Base-by-base conservation (phyloP, 176 grass and related monocot genomes). In the Otatea glauca region DNA sequence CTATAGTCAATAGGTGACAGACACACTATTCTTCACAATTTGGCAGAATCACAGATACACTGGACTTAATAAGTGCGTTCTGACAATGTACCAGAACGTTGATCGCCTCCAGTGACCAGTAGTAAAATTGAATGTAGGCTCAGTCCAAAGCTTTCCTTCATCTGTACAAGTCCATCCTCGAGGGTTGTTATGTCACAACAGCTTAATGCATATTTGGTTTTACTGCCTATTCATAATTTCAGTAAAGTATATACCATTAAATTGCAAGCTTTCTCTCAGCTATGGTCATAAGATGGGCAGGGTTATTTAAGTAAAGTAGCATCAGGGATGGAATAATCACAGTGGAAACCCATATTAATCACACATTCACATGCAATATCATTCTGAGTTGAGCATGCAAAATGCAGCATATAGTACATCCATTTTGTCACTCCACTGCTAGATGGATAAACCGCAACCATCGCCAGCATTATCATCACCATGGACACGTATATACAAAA, bases 401-500 rank as follows among this genome's bases (percentile, higher is more conserved):
- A 21, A 78, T 65, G 25, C 25, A 51, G 49, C 21, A 44, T 4
- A 72, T 7, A 60, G 5, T 29, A 50, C 9, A 65, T 68, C 14
- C 17, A 37, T 76, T 6, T 20, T 41, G 70, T 24, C 44, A 42
- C 42, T 43, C 20, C 67, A 48, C n/a, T 68, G 63, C 43, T 79
- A 43, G 55, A 64, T 27, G 32, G 74, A 41, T 23, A 44, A 43
- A 55, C 39, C 23, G 50, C 9, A 24, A 34, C 56, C 17, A 80
- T 64, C 8, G 58, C 60, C 29, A 48, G 39, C 47, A n/a, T 72
- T 50, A 45, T 13, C 55, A 56, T 72, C 58, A 70, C 20, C 23
- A 72, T 3, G 47, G 10, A 45, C 27, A 50, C 29, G n/a, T 32
- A 72, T 65, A 65, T 64, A 85, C 54, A 77, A 37, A 78, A 78